Base-by-base conservation (phyloP, 1,284 basidiomycete species). In the Marasmius fiardii region DNA sequence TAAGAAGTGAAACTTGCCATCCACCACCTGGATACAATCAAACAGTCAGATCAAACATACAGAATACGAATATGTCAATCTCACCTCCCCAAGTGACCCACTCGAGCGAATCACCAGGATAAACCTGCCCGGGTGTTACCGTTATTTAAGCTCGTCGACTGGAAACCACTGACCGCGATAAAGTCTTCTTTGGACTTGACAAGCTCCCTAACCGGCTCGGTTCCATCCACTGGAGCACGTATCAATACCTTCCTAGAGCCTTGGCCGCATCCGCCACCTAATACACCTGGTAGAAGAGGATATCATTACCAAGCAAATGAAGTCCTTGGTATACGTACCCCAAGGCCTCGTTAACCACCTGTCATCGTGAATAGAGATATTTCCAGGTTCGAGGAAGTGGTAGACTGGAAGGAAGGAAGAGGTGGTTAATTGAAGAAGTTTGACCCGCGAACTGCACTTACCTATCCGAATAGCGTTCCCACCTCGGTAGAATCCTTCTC, bases 291-390 rank as follows among this genome's bases (percentile, higher is more conserved):
- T 8, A 31, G 23, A 21, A 8, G 21, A 11, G 26, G n/a, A n/a
- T 16, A 26, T 31, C n/a, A 49, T 16, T 23, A 33, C 2, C 11
- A 20, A 7, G 4, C 4, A n/a, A 3, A 33, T 4, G n/a, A 12
- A 33, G 4, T 16, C 4, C 1, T 18, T 3, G 14, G 16, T 31
- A 33, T 6, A 28, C 47, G 4, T 33, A 33, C 68, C 68, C 68
- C 68, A 70, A 18, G 68, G 68, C 51, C 67, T 68, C 6, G 67
- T 69, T 52, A 67, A 62, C 66, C 67, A 69, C 7, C 68, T 61
- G 43, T 70, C 67, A 53, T 70, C 68, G 56, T 70, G 68, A 2
- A 70, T 50, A 33, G 67, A 69, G 26, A 69, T 63, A 35, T 62
- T 64, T 12, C 68, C 67, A 14, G 57, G 57, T 51, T 65, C 64